Conservation (phyloP, 805 yeast species). For the Wickerhamomyces canadensis region DNA sequence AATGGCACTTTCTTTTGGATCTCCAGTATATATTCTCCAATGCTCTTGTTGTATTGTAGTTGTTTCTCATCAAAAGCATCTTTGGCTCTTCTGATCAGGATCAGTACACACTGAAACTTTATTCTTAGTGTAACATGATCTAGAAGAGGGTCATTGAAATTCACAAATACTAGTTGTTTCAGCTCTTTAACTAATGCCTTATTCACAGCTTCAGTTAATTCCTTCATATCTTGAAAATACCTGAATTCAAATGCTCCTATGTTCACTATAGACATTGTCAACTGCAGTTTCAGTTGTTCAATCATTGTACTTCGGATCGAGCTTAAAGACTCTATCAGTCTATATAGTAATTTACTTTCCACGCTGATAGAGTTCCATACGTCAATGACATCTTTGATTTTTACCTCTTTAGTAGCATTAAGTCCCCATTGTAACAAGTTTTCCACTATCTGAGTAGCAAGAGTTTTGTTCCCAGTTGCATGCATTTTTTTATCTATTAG, state of each 20-base stretch:
- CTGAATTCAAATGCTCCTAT: slow-evolving; percentile 1
- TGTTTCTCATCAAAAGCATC: background rate
- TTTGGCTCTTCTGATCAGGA: background rate
- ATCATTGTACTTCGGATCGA: background rate
- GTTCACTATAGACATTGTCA: background rate
- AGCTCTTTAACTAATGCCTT: background rate
- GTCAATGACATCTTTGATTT: background rate
- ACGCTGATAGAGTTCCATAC: slow-evolving; percentile 5
- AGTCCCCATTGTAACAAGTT: slow-evolving; percentile 7
- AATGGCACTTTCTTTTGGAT: background rate
- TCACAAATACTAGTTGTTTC: background rate
- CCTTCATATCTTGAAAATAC: background rate
- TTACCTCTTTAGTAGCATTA: background rate
- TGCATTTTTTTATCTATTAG: slow-evolving; percentile 10
- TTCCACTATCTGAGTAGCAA: background rate
- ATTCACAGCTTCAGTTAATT: background rate
- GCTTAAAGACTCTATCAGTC: slow-evolving; percentile 9
- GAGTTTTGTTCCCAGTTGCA: background rate
- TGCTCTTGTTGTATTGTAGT: background rate
- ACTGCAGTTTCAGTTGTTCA: slow-evolving; percentile 2
- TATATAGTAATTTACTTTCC: background rate
- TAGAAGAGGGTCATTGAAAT: background rate
- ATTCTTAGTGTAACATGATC: background rate
- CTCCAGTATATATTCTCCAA: background rate
- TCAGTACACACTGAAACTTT: background rate